Evolutionary conservation across 2,329 filamentous ascomycete genomes (phyloP), one percentile per base, ranked within the genome.

Genomic region (Cladosporium sp.): DNA sequence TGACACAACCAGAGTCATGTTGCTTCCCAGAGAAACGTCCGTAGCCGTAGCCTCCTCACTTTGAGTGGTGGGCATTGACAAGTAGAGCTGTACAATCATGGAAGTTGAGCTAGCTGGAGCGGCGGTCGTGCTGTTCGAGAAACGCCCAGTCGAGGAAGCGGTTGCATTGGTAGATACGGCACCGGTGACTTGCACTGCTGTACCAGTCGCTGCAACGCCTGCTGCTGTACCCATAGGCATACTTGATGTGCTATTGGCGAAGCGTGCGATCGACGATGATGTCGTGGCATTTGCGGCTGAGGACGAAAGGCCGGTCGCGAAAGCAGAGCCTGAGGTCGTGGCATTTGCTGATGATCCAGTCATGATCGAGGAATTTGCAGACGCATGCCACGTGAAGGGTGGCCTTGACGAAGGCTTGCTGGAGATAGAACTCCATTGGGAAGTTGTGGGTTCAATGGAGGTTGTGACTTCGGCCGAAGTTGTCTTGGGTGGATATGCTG

Each of bases 91-190:
- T 14, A 50, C 18, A 18, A 50, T 22, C 31, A 35, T 35, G 13
- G 48, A 50, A 6, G 48, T 50, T 16, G 48, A 50, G 13, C 40
- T 40, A 5, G 28, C 9, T 1, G 32, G 18, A 13, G 33, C 38
- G 8, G 32, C 13, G 71, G 87, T 87, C 67, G 86, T 87, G 74
- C 89, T 95, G 79, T 89, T 90, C 76, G 95, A 89, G 78, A 95
- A 95, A 69, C 95, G 90, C 61, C 89, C 90, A 72, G 92, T 87
- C 58, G 89, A 95, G 66, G 89, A 95, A 63, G 86, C 87, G 67
- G 90, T 85, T 32, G 58, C 48, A 11, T 50, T 50, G 40, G 40
- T 33, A 7, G 48, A 18, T 18, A 40, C 43, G n/a, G 43, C 6
- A 13, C 48, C 48, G 8, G 48, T 50, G 7, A 28, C 40, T 5